Conservation (phyloP, 371 early-diverging fungal genomes). For the Mucor velutinosus region DNA sequence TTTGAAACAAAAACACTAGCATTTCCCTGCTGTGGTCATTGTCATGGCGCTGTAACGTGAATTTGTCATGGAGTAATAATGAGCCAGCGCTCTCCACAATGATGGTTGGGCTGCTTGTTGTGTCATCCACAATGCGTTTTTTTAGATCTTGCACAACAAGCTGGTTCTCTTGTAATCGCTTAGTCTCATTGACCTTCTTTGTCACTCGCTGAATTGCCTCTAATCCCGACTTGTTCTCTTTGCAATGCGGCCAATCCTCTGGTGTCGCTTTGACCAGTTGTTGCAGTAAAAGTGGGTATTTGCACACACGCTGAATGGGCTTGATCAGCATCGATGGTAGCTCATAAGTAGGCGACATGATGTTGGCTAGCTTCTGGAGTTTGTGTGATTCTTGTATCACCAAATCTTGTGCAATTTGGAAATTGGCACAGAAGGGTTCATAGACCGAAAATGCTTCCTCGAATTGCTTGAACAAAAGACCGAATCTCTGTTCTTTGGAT, state of each 20-base stretch:
- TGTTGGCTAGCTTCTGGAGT: constrained; percentile 56
- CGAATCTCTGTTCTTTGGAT: constrained; percentile 86
- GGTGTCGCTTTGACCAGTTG: constrained; percentile 82
- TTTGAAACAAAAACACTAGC: constrained; percentile 87
- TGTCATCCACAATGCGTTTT: constrained; percentile 56
- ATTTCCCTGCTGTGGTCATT: constrained; percentile 67
- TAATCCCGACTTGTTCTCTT: constrained; percentile 80
- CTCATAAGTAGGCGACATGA: constrained; percentile 83
- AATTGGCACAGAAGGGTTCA: constrained; percentile 93
- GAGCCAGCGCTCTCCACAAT: constrained; percentile 53
- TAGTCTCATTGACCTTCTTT: constrained; percentile 88
- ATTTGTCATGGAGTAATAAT: constrained; percentile 81
- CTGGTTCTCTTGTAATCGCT: constrained; percentile 84
- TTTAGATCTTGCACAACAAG: constrained; percentile 73
- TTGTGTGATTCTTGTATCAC: constrained; percentile 48
- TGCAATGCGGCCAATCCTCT: constrained; percentile 64
- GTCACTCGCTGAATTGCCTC: constrained; percentile 84
- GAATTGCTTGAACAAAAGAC: constrained; percentile 72
- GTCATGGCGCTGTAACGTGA: constrained; percentile 78
- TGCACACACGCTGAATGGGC: constrained; percentile 96
- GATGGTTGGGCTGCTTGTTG: neutral
- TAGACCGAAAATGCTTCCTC: constrained; percentile 91
- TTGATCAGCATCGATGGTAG: constrained; percentile 93
- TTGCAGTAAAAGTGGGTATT: constrained; percentile 89
- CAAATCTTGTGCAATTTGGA: constrained; percentile 70